Evolutionary conservation across 2,329 filamentous ascomycete species (phyloP), one percentile per base, ranked within the genome.

Genomic region (Cladosporium sp.): DNA sequence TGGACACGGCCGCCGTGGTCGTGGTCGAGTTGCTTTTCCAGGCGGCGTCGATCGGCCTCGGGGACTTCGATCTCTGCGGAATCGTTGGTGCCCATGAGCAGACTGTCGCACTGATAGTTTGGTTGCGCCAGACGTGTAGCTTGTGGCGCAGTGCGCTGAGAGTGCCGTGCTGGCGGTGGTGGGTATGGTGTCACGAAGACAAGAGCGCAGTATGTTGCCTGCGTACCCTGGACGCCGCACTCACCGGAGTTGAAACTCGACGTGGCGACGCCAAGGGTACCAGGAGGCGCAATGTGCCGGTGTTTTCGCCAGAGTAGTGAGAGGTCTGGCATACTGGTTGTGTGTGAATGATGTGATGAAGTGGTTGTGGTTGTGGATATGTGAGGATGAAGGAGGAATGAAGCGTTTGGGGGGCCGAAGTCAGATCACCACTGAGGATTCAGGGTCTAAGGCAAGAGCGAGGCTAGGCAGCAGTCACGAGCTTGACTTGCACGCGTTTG

Each of bases 1-100:
- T 93, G 82, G 2, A 93, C 92, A 73, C 87, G 90, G 72, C 93
- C 92, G 63, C 88, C 89, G 70, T 90, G 88, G 72, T 92, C 88
- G 65, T 90, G 86, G 52, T 85, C 83, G 38, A 97, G 83, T 76
- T 92, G 88, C 70, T 85, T 83, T 77, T 97, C 93, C n/a, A 98
- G 84, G 18, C 87, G 85, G 38, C 83, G 79, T 75, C 93, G 88
- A 73, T 96, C 91, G 47, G 87, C 85, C 63, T 85, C 85, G 34
- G 87, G 86, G 54, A 97, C 86, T 74, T 85, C 88, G 30, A 96
- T 80, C 1, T 90, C 90, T 65, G 95, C 90, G 7, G 85, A 78
- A 51, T 86, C 24, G 24, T 24, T 24, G 24, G 24, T 24, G 24
- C 24, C 24, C 24, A 24, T 24, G 24, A 24, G 24, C 24, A 24